These are phyloP conservation scores for Globisporangium canariense DNA, from an alignment of 352 stramenopile genomes.

Conservation along the genomic window DNA sequence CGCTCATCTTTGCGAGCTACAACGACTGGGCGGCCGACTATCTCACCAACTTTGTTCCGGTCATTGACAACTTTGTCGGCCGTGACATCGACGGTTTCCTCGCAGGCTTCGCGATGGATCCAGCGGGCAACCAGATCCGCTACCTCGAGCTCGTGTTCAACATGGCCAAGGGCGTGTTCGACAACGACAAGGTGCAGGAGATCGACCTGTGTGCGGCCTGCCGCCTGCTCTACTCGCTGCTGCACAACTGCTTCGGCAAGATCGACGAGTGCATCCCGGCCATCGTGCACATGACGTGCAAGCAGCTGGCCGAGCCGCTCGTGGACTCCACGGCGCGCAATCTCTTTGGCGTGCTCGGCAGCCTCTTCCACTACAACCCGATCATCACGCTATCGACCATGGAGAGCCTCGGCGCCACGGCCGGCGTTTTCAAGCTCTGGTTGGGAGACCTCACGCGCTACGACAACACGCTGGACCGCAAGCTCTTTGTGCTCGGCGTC, in stretches of 20 bases:
- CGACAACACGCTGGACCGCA: slow-evolving; percentile 85
- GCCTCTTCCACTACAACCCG: slow-evolving; percentile 93
- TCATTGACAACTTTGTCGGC: slow-evolving; percentile 96
- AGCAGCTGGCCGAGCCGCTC: slow-evolving; percentile 51
- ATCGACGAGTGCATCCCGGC: slow-evolving; percentile 73
- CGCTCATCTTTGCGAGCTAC: slow-evolving; percentile 94
- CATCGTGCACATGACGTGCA: slow-evolving; percentile 69
- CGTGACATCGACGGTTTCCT: slow-evolving; percentile 75
- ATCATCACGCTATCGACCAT: slow-evolving; percentile 85
- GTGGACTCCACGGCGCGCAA: slow-evolving; percentile 68
- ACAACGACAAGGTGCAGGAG: slow-evolving; percentile 58
- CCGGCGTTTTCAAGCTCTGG: slow-evolving; percentile 91
- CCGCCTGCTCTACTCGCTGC: slow-evolving; percentile 71
- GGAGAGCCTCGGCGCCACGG: slow-evolving; percentile 83
- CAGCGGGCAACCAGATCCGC: slow-evolving; percentile 37
- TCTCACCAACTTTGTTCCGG: slow-evolving; percentile 93
- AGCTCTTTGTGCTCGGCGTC: slow-evolving; percentile 92
- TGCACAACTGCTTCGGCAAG: slow-evolving; percentile 84
- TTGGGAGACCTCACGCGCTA: slow-evolving; percentile 83
- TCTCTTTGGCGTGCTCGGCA: slow-evolving; percentile 90
- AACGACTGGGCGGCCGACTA: slow-evolving; percentile 97
- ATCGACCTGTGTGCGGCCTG: slow-evolving; percentile 71
- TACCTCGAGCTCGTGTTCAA: slow-evolving; percentile 82
- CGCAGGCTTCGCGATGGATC: slow-evolving; percentile 41
- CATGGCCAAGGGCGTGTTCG: slow-evolving; percentile 75